Evolutionary conservation across 495 filamentous ascomycete species (phyloP), one percentile per base, ranked within the genome.

Genomic region (Annulohypoxylon nitens): DNA sequence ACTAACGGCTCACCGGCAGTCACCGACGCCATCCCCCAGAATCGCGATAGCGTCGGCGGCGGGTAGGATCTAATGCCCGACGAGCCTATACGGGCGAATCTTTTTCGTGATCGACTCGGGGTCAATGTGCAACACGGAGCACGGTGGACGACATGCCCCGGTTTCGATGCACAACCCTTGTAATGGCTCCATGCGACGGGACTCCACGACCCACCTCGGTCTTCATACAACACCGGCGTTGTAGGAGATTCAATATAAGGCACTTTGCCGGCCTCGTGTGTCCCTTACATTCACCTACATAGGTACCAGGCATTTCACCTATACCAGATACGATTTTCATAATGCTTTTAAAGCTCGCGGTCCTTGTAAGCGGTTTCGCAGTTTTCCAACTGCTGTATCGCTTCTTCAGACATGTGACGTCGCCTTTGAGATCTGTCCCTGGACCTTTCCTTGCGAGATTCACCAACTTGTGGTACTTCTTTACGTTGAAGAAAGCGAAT

Each of bases 401-500:
- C 5, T 1, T 54, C 11, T 33, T 30, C 25, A 30, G 25, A 54
- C 50, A 54, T 12, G 23, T 54, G 26, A 54, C 23, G 9, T 54
- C 50, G 23, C 50, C 50, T 2, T 33, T 54, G 26, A 54, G 50
- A 11, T 54, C 50, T 4, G 23, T 54, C 1, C 50, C 50, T 4
- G 50, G 50, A 0, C 50, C 50, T 33, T 54, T 54, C 50, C 50
- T 54, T 23, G 50, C 50, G 25, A 25, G 50, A 4, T 54, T 54
- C 9, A 54, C 50, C 10, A 16, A 54, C 26, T 26, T 33, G 2
- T 54, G 25, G 50, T 54, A 54, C 12, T 54, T 54, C 50, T 33
- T 25, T 25, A 33, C 20, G 23, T 33, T 54, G 9, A 33, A 4
- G 7, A 23, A 12, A 14, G 50, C 20, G 23, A 26, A 23, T 9